Evolutionary conservation across 768 basidiomycete genomes (phyloP), one percentile per base, ranked within the genome.

Genomic region (Tephrocybe sp.): DNA sequence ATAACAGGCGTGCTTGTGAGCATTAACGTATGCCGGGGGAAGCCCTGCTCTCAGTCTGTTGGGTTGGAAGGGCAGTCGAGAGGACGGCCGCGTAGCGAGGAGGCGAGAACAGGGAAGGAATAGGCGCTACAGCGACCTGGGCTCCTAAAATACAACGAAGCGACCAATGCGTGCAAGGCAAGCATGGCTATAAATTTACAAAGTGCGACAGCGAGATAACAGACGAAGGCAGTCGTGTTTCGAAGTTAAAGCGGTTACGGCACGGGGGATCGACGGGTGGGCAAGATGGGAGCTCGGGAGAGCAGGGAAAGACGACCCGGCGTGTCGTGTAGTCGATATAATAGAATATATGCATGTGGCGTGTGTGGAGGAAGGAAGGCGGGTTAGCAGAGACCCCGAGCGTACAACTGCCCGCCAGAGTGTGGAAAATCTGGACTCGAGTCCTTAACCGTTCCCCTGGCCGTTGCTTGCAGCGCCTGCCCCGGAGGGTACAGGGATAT

Each of bases 381-480:
- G 36, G 56, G 56, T 57, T 57, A 39, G 10, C 55, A 56, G 56
- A 53, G 52, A 57, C 52, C 56, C 52, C 56, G 52, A 57, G 52
- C 20, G 52, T 57, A 57, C 52, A 48, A 51, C 56, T 54, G 56
- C 56, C 52, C 45, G 52, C 56, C 52, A 48, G 33, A 20, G 7
- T 12, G 31, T 32, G 9, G n/a, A 31, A 26, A n/a, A 20, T 13
- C 17, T 12, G 12, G 14, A 23, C 39, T 14, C 30, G 20, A 41
- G 13, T 10, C 11, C 14, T 10, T 4, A 2, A 45, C 19, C 53
- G 26, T 52, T 49, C 9, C 35, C 54, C 32, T n/a, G 49, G 14
- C 41, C 33, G n/a, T 54, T 38, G 9, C 46, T 41, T 30, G 19
- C 49, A 14, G 33, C 17, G 10, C 19, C 17, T 36, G 39, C 39